These are phyloP conservation scores for Solioccasus polychromus DNA, from an alignment of 768 basidiomycete species.

Conservation along the genomic window DNA sequence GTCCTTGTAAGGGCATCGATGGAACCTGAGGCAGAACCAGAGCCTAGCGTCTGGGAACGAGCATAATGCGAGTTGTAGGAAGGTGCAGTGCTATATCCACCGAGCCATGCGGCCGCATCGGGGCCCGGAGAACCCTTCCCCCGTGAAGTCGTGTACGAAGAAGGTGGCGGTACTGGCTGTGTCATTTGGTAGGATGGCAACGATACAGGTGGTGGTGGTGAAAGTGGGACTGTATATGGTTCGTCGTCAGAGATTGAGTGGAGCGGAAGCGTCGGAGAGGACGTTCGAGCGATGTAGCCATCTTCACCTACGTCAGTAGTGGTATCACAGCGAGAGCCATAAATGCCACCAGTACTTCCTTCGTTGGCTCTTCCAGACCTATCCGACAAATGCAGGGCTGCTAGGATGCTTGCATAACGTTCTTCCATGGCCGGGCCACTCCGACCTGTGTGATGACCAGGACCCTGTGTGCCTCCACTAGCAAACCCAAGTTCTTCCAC, in stretches of 20 bases:
- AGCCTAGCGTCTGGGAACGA: slow-evolving; percentile 28
- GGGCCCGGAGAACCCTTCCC: slow-evolving; percentile 29
- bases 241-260: slow-evolving; percentile 13
- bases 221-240: slow-evolving; percentile 18
- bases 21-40: slow-evolving; percentile 24
- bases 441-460: neutral
- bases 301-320: slow-evolving; percentile 9
- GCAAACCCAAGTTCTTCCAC: slow-evolving; percentile 12
- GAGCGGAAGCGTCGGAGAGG: slow-evolving; percentile 26
- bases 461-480: neutral
- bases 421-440: slow-evolving; percentile 16
- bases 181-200: slow-evolving; percentile 2
- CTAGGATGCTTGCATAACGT: slow-evolving; percentile 28
- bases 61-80: slow-evolving; percentile 28
- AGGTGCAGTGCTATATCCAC: slow-evolving; percentile 24
- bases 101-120: slow-evolving; percentile 23
- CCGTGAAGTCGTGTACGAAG: slow-evolving; percentile 18
- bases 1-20: slow-evolving; percentile 28
- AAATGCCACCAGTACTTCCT: slow-evolving; percentile 27
- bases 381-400: slow-evolving; percentile 19
- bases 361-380: slow-evolving; percentile 14
- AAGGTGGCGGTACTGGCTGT: slow-evolving; percentile 24
- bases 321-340: slow-evolving; percentile 20
- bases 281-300: slow-evolving; percentile 11
- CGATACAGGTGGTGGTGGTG: slow-evolving; percentile 22